Conservation (phyloP, 208 protist species). For the Leishmania martiniquensis region DNA sequence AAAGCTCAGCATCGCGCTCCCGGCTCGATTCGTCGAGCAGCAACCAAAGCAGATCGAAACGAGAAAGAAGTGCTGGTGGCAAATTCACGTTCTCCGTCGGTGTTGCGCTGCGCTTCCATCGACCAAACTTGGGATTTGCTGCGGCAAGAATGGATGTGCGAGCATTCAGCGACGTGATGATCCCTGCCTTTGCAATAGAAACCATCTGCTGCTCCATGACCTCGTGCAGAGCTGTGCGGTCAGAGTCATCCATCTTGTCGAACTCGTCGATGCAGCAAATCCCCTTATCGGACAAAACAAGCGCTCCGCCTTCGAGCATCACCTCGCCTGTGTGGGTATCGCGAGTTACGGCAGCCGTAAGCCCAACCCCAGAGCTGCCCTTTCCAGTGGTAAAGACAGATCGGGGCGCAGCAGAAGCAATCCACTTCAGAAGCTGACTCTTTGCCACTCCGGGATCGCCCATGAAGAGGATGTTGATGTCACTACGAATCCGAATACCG, state of each 20-base stretch:
- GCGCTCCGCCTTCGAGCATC: constrained; percentile 96
- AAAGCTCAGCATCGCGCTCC: constrained; percentile 93
- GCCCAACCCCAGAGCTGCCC: constrained; percentile 98
- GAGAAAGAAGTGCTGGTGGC: constrained; percentile 97
- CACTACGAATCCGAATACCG: constrained; percentile 94
- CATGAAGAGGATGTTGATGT: constrained; percentile 99
- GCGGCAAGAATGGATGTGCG: constrained; percentile 98
- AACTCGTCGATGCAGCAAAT: constrained; percentile 99
- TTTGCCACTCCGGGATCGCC: constrained; percentile 99
- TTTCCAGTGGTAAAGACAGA: constrained; percentile 99
- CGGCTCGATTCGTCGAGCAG: constrained; percentile 89
- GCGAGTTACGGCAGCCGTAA: constrained; percentile 98
- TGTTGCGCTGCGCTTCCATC: constrained; percentile 94
- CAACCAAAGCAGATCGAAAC: constrained; percentile 97
- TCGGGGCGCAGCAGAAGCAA: constrained; percentile 97
- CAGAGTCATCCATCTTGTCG: constrained; percentile 99
- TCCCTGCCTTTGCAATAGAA: constrained; percentile 99
- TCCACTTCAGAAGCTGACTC: constrained; percentile 98
- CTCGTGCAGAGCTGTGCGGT: constrained; percentile 97
- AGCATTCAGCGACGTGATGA: constrained; percentile 99
- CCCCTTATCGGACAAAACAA: constrained; percentile 98
- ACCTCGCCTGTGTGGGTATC: constrained; percentile 97
- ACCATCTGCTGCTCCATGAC: constrained; percentile 99
- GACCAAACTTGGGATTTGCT: constrained; percentile 98
- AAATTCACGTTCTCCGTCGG: constrained; percentile 98